A percentile compares a stretch with the other conserved stretches of the same genome.
phyloP scores from a whole-genome alignment of 176 grass and related monocot species.

The Oryza meyeriana region DNA sequence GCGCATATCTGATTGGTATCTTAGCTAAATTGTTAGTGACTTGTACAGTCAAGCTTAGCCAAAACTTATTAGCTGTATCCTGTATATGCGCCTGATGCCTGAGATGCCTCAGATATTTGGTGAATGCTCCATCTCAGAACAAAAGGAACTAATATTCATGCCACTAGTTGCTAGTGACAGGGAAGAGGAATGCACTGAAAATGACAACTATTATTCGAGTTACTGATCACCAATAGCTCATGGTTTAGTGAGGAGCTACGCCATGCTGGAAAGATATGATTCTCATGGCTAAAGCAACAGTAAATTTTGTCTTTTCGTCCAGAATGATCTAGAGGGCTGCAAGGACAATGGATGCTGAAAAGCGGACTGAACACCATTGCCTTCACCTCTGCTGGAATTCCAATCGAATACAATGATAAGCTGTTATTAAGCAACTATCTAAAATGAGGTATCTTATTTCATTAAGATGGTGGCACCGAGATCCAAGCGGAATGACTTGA shows the following conservation, averaged over 20 bases:
- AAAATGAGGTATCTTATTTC: neutral
- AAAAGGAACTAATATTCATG: neutral
- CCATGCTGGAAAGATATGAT: neutral
- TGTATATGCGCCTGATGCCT: neutral
- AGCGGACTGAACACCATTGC: neutral
- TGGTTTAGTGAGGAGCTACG: neutral
- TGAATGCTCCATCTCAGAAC: neutral
- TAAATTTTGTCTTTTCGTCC: neutral
- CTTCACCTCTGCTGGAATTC: neutral
- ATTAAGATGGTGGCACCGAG: neutral
- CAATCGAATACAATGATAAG: neutral
- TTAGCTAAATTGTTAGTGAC: neutral
- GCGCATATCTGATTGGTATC: neutral
- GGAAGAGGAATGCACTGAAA: neutral
- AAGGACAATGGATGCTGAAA: neutral
- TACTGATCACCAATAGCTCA: neutral
- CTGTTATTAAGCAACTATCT: neutral
- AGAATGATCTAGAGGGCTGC: neutral
- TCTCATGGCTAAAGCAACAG: neutral
- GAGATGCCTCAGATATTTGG: constrained; percentile 1
- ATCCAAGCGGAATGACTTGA: neutral
- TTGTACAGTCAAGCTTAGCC: neutral
- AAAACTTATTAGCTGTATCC: neutral
- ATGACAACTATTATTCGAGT: neutral
- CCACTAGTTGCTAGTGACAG: neutral